phyloP scores from a whole-genome alignment of 2,329 filamentous ascomycete species.

The Chrysosporium queenslandicum region DNA sequence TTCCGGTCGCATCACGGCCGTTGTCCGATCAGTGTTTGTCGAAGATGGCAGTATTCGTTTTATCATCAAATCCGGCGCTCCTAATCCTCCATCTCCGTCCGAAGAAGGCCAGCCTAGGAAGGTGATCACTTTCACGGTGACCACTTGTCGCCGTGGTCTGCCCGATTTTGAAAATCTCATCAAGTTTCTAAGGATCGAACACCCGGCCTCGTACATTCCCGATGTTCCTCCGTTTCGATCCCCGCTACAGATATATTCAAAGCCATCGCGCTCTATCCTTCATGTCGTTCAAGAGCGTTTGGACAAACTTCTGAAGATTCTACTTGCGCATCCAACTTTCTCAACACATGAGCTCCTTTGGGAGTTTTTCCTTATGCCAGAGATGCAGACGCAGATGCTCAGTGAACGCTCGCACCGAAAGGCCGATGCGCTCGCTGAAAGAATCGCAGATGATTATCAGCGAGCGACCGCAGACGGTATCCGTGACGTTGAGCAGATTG shows the following conservation, averaged over 20 bases:
- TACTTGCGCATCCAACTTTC: slow-evolving; percentile 84
- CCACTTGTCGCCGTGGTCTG: slow-evolving; percentile 79
- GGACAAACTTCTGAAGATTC: slow-evolving; percentile 76
- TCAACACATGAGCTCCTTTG: slow-evolving; percentile 93
- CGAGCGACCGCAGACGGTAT: slow-evolving; percentile 62
- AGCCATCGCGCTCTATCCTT: slow-evolving; percentile 75
- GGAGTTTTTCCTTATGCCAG: slow-evolving; percentile 97
- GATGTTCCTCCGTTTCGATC: slow-evolving; percentile 66
- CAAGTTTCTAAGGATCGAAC: slow-evolving; percentile 72
- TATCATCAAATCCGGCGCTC: slow-evolving; percentile 86
- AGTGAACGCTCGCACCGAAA: slow-evolving; percentile 79
- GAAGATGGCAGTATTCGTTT: slow-evolving; percentile 90
- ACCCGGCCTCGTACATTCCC: slow-evolving; percentile 92
- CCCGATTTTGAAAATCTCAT: slow-evolving; percentile 85
- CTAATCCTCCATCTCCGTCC: slow-evolving; percentile 37
- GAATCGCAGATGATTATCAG: slow-evolving; percentile 77
- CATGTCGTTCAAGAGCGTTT: slow-evolving; percentile 79
- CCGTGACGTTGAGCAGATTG: slow-evolving; percentile 83
- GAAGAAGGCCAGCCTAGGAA: slow-evolving; percentile 43
- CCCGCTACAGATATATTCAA: slow-evolving; percentile 86
- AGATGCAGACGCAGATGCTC: slow-evolving; percentile 83
- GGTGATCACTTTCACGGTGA: slow-evolving; percentile 74
- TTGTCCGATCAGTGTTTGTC: slow-evolving; percentile 92
- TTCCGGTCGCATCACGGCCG: slow-evolving; percentile 77
- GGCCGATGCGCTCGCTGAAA: slow-evolving; percentile 70